Evolutionary conservation across 108 stramenopile genomes (phyloP).

Genomic region (Cyclotella sp.): DNA sequence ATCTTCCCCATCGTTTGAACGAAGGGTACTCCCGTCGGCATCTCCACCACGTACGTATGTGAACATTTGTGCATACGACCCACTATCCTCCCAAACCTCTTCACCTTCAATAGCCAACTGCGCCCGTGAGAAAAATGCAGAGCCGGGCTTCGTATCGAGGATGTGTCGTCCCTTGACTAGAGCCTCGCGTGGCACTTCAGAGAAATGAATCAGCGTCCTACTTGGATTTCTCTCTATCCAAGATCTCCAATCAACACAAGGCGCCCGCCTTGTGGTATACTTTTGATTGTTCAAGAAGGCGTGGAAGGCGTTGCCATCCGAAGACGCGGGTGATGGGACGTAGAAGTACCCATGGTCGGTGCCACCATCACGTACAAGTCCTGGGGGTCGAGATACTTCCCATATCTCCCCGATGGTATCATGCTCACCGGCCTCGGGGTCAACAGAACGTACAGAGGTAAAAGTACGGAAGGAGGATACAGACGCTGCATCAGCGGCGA

Average conservation of each 20-base stretch:
- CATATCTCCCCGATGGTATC: not conserved
- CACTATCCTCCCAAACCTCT: not conserved
- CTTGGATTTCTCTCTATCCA: not conserved
- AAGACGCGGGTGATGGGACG: not conserved
- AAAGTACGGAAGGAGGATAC: not conserved
- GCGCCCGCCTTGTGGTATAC: not conserved
- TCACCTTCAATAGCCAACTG: not conserved
- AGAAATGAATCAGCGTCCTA: not conserved
- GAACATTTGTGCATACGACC: not conserved
- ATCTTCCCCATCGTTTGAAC: not conserved
- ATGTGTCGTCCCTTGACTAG: not conserved
- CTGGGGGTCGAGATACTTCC: not conserved
- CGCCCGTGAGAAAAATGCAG: not conserved
- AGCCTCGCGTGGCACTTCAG: not conserved
- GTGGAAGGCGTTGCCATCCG: not conserved
- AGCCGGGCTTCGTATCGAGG: not conserved
- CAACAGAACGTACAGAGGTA: not conserved
- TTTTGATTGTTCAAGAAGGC: not conserved
- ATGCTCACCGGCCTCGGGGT: not conserved
- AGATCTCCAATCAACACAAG: constrained; percentile 1
- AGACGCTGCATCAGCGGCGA: not conserved
- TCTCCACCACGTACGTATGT: not conserved
- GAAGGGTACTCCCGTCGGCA: not conserved
- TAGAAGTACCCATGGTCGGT: constrained; percentile 5
- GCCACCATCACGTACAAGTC: not conserved